Conservation (phyloP, 225 moss, liverwort and hornwort genomes). For the Rhytidiadelphus loreus region DNA sequence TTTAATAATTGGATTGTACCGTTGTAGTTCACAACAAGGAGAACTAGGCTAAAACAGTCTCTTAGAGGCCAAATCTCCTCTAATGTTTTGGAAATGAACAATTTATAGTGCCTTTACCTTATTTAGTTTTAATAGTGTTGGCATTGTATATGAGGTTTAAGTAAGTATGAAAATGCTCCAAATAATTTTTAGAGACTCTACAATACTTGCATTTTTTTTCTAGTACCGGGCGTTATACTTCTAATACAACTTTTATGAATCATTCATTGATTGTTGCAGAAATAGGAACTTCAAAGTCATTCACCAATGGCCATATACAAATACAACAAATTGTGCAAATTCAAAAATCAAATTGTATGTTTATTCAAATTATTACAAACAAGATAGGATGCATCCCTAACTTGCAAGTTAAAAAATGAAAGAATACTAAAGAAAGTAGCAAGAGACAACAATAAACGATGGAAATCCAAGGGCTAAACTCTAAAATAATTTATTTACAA, state of each 20-base stretch:
- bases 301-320: not conserved
- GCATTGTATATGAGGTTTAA: not conserved
- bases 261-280: not conserved
- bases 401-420: not conserved
- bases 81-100: not conserved
- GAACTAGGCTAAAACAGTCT: too few relatives aligned
- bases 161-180: too few relatives aligned
- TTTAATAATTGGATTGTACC: too few relatives aligned
- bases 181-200: not conserved
- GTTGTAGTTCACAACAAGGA: too few relatives aligned
- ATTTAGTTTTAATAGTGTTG: not conserved
- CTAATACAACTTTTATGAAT: not conserved
- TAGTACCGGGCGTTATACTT: not conserved
- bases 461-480: too few relatives aligned
- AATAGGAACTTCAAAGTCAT: not conserved
- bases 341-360: not conserved
- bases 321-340: not conserved
- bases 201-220: not conserved
- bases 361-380: not conserved
- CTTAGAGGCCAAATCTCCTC: too few relatives aligned
- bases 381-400: not conserved
- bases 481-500: too few relatives aligned
- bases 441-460: fast-evolving
- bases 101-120: not conserved
- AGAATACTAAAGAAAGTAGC: not conserved